Evolutionary conservation across 1,284 basidiomycete genomes (phyloP), one percentile per base, ranked within the genome.

Genomic region (Ceratorhiza oryzae-sativae): DNA sequence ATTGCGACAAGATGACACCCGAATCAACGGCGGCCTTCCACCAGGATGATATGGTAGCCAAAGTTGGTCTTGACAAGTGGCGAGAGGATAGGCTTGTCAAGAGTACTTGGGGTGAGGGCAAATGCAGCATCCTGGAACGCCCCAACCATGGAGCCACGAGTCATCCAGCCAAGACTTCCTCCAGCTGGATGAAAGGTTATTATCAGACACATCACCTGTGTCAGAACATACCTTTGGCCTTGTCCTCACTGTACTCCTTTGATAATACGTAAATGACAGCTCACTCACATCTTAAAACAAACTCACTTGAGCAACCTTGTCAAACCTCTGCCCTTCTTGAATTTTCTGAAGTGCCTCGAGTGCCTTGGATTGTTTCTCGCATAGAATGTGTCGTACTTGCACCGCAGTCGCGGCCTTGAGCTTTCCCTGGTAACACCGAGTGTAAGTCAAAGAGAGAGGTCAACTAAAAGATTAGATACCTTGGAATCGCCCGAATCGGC

Each of bases 41-140:
- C 91, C 90, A 94, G 92, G 79, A 94, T 92, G 76, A 94, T 88
- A 78, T 94, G 92, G 78, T 94, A 94, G n/a, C 92, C 92, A 78
- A 89, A 89, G 73, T 85, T 87, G 1, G 92, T 93, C 81, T 92
- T 94, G 45, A 93, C 88, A 55, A 93, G 84, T 9, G 87, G 80
- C 3, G 91, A 90, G 18, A 87, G 77, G 63, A 86, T 81, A 1
- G 91, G 91, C 75, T 91, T 92, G 79, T 92, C 91, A 73, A 91
- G 87, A 6, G 88, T 86, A 3, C 92, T 94, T 2, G 92, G 91
- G 48, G 86, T 82, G 51, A 94, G 83, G 20, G 86, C 87, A 80
- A 94, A 94, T 5, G 91, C 92, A 15, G 86, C 92, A 71, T 94
- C 92, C 81, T 94, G 92, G 80, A 94, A 94, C 25, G 90, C 80